These are phyloP conservation scores for Penicillium italicum DNA, from an alignment of 2,329 filamentous ascomycete species.

Conservation along the genomic window DNA sequence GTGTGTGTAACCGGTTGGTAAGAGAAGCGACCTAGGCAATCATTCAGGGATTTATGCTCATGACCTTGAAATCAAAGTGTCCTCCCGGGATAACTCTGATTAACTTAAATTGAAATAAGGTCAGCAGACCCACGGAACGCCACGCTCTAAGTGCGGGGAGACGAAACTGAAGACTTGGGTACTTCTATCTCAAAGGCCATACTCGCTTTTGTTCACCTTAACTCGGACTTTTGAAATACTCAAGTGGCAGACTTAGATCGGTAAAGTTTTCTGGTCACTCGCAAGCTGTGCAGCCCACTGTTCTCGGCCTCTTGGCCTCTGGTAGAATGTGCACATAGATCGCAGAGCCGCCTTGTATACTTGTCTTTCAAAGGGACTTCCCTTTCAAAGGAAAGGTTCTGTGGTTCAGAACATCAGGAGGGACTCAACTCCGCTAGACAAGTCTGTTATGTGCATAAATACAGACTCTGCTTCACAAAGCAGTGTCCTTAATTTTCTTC, in stretches of 20 bases:
- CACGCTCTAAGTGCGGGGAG: not conserved
- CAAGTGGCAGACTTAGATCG: not conserved
- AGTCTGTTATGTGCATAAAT: not conserved
- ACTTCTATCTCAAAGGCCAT: not conserved
- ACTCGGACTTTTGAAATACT: not conserved
- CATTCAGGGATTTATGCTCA: not conserved
- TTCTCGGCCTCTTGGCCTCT: not conserved
- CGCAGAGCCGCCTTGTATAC: not conserved
- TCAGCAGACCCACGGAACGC: conserved; percentile 1
- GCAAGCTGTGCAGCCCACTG: not conserved
- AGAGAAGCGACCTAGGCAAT: no score
- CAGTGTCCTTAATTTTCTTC: not conserved
- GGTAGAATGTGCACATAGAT: not conserved
- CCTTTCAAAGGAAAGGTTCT: not conserved
- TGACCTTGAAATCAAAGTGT: not conserved
- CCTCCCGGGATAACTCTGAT: not conserved
- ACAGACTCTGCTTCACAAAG: not conserved
- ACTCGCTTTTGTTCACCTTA: not conserved
- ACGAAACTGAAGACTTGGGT: not conserved
- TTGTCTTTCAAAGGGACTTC: no score
- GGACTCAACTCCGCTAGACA: not conserved
- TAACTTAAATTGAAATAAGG: conserved; percentile 4
- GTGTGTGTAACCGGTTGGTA: conserved; percentile 10
- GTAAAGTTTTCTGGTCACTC: not conserved
- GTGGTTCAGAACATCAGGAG: not conserved